Evolutionary conservation across 2,329 filamentous ascomycete species (phyloP).

Genomic region (Hirsutella rhossiliensis): DNA sequence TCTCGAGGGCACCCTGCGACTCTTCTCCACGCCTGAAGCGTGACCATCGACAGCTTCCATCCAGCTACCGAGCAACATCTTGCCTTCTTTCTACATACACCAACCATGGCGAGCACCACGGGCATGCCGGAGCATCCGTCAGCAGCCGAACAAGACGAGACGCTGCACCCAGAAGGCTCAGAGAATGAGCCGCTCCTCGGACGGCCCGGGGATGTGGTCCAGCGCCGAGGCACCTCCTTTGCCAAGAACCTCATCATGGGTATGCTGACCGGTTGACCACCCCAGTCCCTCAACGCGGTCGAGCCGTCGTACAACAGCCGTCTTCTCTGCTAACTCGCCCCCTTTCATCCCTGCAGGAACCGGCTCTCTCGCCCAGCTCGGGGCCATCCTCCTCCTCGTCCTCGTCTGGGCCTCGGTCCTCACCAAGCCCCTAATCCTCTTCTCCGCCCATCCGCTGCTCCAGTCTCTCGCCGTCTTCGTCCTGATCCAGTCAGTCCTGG

Average conservation of each 20-base stretch:
- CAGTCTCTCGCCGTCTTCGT: slow-evolving; percentile 57
- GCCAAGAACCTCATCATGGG: slow-evolving; percentile 63
- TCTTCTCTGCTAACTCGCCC: background rate
- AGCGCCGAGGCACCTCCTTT: slow-evolving; percentile 51
- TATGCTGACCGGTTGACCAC: slow-evolving; percentile 21
- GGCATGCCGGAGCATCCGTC: slow-evolving; percentile 44
- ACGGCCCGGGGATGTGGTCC: slow-evolving; percentile 58
- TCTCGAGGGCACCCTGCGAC: no score
- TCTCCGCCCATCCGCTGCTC: slow-evolving; percentile 77
- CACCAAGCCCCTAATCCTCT: slow-evolving; percentile 58
- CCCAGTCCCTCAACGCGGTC: background rate
- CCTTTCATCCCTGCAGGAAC: slow-evolving; percentile 48
- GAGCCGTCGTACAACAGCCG: background rate
- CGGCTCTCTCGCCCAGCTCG: slow-evolving; percentile 67
- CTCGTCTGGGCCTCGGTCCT: slow-evolving; percentile 73
- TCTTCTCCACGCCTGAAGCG: no score
- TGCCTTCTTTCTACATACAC: no score
- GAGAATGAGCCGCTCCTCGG: slow-evolving; percentile 34
- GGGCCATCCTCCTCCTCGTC: slow-evolving; percentile 60
- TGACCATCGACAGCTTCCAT: no score
- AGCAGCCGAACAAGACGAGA: slow-evolving; percentile 10
- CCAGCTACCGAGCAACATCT: no score
- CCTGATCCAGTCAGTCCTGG: slow-evolving; percentile 66
- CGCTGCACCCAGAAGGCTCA: slow-evolving; percentile 10
- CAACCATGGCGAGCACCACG: slow-evolving; percentile 54